Evolutionary conservation across 352 stramenopile genomes (phyloP), one percentile per base, ranked within the genome.

Genomic region (Globisporangium carolinianum): DNA sequence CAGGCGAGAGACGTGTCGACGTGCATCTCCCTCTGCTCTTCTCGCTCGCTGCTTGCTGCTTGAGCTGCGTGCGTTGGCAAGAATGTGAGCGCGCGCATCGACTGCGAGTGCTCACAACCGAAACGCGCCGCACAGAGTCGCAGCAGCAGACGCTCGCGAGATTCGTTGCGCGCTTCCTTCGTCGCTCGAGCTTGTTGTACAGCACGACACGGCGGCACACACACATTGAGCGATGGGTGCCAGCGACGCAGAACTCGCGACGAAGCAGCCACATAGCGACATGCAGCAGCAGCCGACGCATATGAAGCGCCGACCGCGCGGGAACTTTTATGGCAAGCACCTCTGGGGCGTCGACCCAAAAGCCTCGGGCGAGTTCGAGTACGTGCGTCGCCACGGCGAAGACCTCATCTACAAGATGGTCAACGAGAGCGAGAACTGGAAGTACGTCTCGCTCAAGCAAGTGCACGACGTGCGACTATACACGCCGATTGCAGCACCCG

Each of bases 381-480:
- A 87, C 52, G 64, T 89, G 41, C 70, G 65, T 41, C 56, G 68
- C 39, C 78, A 91, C 60, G 79, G 74, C 36, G 68, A 81, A 18
- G 42, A 56, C 35, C 73, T 75, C 69, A 68, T 77, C 47, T 53
- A 67, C 15, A 74, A 72, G 46, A 64, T 79, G 36, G 61, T 69
- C 15, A 59, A 54, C 14, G 75, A 88, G 53, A 75, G 89, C 60
- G 71, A 75, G 60, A 69, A 79, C 56, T 60, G 50, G 35, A 66
- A 73, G 53, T 89, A 85, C 70, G 58, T 73, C 46, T 65, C 73
- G 47, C 62, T 86, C 52, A 75, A 79, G 45, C 71, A 87, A 53
- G 69, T 83, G 55, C 68, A 79, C 52, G 76, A 88, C 61, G 79
- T 91, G 63, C 81, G 67, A 47, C 62, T 89, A 7, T 91, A 88